Conservation (phyloP, 176 grass and related monocot genomes). For the Bothriochloa decipiens region DNA sequence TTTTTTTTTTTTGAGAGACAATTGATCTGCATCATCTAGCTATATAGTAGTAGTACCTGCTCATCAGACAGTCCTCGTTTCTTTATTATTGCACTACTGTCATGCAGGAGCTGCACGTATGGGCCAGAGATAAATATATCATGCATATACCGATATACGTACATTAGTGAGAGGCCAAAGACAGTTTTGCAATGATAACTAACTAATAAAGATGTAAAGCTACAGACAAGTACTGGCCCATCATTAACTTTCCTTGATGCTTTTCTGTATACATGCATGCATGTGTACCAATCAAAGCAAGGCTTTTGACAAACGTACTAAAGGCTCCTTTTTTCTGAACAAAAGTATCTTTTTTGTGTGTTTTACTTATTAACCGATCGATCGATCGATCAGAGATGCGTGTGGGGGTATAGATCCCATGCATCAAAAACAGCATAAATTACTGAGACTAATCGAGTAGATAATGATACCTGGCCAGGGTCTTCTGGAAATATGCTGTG, state of each 20-base stretch:
- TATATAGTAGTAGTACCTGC: constrained; percentile 1
- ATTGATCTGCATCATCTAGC: background rate
- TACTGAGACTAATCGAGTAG: constrained; percentile 38
- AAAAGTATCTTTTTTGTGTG: constrained; percentile 38
- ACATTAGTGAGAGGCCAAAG: constrained; percentile 44
- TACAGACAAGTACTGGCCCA: constrained; percentile 53
- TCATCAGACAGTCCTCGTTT: constrained; percentile 44
- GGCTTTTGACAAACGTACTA: constrained; percentile 39
- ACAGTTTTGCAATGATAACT: constrained; percentile 44
- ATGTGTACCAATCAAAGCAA: constrained; percentile 38
- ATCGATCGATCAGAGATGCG: constrained; percentile 46
- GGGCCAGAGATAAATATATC: constrained; percentile 9
- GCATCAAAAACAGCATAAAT: background rate
- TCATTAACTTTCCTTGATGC: constrained; percentile 63
- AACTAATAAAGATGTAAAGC: constrained; percentile 27
- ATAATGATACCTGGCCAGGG: constrained; percentile 69
- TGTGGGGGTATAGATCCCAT: constrained; percentile 46
- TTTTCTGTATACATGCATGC: constrained; percentile 29
- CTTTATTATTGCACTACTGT: constrained; percentile 37
- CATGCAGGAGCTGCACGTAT: constrained; percentile 52
- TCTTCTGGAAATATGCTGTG: constrained; percentile 70
- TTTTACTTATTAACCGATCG: constrained; percentile 41
- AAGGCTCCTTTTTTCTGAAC: constrained; percentile 43
- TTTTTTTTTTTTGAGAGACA: too few relatives aligned
- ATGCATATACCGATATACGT: background rate